Evolutionary conservation across 129 eudicot species (phyloP).

Genomic region (Centaurea solstitialis): DNA sequence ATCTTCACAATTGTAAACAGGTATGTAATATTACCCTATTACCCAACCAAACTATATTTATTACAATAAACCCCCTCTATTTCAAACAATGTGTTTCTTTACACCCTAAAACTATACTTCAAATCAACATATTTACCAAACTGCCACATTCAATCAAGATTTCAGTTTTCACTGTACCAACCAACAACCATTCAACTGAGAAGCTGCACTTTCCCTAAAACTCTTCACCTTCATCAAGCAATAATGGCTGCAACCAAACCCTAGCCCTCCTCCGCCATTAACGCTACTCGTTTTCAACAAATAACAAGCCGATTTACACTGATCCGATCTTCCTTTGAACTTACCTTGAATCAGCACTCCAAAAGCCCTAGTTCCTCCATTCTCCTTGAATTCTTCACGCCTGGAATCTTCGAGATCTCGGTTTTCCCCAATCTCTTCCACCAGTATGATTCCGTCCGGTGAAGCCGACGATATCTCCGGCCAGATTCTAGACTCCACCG

Average conservation of each 20-base stretch:
- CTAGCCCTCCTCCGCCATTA: constrained; percentile 46
- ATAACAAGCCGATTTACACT: constrained; percentile 52
- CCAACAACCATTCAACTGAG: constrained; percentile 54
- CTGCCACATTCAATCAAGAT: not conserved
- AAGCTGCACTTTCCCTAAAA: constrained; percentile 44
- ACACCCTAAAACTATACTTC: not conserved
- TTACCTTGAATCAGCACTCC: constrained; percentile 57
- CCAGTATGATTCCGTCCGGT: constrained; percentile 59
- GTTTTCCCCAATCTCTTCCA: constrained; percentile 42
- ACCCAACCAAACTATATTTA: not conserved
- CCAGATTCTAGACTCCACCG: constrained; percentile 39
- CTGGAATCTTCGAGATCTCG: not conserved
- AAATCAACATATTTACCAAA: not conserved
- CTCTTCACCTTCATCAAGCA: constrained; percentile 49
- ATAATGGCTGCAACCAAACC: constrained; percentile 54
- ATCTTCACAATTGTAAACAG: too few relatives aligned
- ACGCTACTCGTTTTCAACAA: constrained; percentile 56
- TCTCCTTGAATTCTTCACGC: not conserved
- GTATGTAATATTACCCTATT: too few relatives aligned
- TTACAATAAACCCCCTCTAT: not conserved
- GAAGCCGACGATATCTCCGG: constrained; percentile 21
- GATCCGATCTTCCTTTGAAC: constrained; percentile 26
- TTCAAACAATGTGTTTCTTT: not conserved
- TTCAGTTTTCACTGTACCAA: constrained; percentile 13
- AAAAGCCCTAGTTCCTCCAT: constrained; percentile 42